Base-by-base conservation (phyloP, 169 alveolate species). In the Eimeria acervulina region DNA sequence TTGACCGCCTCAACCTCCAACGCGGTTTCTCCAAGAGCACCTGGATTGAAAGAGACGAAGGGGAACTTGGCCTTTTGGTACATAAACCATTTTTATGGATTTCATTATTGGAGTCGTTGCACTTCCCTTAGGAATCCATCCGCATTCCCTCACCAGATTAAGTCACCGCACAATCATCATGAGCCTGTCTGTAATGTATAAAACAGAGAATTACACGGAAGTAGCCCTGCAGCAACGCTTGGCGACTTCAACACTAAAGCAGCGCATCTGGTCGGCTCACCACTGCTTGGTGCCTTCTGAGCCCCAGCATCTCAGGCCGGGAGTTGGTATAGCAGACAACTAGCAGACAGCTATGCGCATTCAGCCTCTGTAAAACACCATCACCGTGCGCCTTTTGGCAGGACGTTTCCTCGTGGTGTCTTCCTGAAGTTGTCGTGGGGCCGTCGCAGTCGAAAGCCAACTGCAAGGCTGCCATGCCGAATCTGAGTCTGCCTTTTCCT, bases 31-130 rank as follows among this genome's bases (percentile, higher is more conserved):
- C 81, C 8, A 76, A 83, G 70, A 47, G 26, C 26, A 92, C 42
- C 42, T 92, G 95, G 95, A 76, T 74, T 59, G 85, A 33, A 36
- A 74, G 90, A 33, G 95, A 92, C 31, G 95, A 76, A 33, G 72
- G 91, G 21, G 88, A 76, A 4, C 70, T 36, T 28, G 95, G 95
- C 68, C 28, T 92, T 5, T 85, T 38, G 93, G 93, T 85, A 68
- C 44, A 7, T 2, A 68, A 42, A 13, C 17, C 7, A 21, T 63
- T 28, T 31, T 13, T 68, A 5, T 33, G 4, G 12, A 68, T 33
- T 33, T 68, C 80, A 31, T 13, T 19, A 31, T 68, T n/a, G 33
- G 44, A 68, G 44, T 10, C 80, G 47, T 23, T 31, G 23, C 80
- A 68, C 13, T 68, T 2, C n/a, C 80, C 47, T 68, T 13, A 12